A percentile compares a stretch with the other conserved stretches of the same genome.
Evolutionary conservation across 2,329 filamentous ascomycete species (phyloP).

Genomic region (Tolypocladium inflatum): DNA sequence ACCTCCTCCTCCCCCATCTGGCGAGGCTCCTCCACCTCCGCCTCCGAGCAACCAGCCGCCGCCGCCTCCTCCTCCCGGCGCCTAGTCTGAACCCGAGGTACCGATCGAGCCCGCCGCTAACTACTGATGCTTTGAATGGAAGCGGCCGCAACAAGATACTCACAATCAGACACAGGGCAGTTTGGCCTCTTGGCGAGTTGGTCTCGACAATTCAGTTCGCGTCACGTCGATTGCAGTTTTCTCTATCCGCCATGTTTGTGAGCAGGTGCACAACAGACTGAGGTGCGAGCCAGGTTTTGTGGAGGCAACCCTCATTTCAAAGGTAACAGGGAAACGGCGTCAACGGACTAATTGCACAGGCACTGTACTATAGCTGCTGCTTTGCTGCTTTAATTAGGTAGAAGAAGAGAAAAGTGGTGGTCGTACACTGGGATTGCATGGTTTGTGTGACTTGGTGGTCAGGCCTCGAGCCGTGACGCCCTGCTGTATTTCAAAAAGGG

Average conservation of each 20-base stretch:
- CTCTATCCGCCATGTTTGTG: not conserved
- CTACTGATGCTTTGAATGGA: not conserved
- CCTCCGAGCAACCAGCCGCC: conserved; percentile 54
- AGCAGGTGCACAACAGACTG: not conserved
- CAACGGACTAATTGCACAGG: conserved; percentile 1
- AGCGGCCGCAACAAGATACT: not conserved
- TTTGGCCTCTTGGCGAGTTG: not conserved
- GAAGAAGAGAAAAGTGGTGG: not conserved
- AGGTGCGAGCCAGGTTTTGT: not conserved
- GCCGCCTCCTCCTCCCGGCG: conserved; percentile 51
- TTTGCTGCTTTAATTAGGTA: not conserved
- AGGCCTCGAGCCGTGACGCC: too few species aligned
- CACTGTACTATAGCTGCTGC: not conserved
- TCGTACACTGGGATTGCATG: not conserved
- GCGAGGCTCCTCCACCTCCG: conserved; percentile 47
- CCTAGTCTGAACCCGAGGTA: conserved; percentile 19
- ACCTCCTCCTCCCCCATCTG: conserved; percentile 52
- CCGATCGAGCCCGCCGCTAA: not conserved
- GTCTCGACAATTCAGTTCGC: not conserved
- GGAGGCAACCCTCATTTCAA: not conserved
- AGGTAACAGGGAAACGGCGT: not conserved
- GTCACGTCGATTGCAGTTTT: not conserved
- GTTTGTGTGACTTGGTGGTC: not conserved
- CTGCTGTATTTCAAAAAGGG: too few species aligned
- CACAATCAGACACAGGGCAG: not conserved